Conservation (phyloP, 2,329 filamentous ascomycete species). For the Calonectria pteridis region DNA sequence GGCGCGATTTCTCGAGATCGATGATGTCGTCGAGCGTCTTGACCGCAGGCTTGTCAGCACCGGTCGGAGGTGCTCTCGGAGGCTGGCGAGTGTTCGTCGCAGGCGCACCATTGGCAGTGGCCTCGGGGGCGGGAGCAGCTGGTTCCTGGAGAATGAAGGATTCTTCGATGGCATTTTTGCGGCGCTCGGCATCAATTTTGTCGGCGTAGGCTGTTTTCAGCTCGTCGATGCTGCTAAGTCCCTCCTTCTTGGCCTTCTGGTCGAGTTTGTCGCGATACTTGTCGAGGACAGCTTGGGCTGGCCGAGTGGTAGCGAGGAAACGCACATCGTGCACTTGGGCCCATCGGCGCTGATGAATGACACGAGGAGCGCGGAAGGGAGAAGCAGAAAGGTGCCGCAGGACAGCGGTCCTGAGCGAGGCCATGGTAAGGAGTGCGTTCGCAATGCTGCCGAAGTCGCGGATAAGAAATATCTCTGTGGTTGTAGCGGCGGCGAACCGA, state of each 20-base stretch:
- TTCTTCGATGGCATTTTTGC: conserved; percentile 70
- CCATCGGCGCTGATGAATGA: conserved; percentile 79
- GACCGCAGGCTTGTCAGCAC: conserved; percentile 48
- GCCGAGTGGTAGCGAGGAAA: conserved; percentile 84
- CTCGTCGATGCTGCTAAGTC: conserved; percentile 77
- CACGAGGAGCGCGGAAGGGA: conserved; percentile 48
- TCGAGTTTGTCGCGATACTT: conserved; percentile 91
- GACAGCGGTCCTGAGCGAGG: conserved; percentile 60
- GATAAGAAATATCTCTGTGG: conserved; percentile 17
- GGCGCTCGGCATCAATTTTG: conserved; percentile 80
- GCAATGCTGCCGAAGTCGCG: conserved; percentile 7
- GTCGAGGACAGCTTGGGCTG: conserved; percentile 77
- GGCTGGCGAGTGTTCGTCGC: conserved; percentile 26
- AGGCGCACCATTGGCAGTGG: conserved; percentile 40
- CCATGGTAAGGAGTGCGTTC: conserved; percentile 54
- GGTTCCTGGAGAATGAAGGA: conserved; percentile 52
- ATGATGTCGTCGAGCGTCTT: conserved; percentile 69
- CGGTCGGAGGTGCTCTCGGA: conserved; percentile 30
- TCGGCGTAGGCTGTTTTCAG: conserved; percentile 88
- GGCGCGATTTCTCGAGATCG: conserved; percentile 81
- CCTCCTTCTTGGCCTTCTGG: conserved; percentile 81
- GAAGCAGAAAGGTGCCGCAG: conserved; percentile 60
- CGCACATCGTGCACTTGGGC: conserved; percentile 93
- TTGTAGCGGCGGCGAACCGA: not conserved
- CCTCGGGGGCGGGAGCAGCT: conserved; percentile 52